A percentile compares a stretch with the other conserved stretches of the same genome.
These are phyloP conservation scores for Priceomyces carsonii DNA, from an alignment of 805 yeast species.

Conservation along the genomic window DNA sequence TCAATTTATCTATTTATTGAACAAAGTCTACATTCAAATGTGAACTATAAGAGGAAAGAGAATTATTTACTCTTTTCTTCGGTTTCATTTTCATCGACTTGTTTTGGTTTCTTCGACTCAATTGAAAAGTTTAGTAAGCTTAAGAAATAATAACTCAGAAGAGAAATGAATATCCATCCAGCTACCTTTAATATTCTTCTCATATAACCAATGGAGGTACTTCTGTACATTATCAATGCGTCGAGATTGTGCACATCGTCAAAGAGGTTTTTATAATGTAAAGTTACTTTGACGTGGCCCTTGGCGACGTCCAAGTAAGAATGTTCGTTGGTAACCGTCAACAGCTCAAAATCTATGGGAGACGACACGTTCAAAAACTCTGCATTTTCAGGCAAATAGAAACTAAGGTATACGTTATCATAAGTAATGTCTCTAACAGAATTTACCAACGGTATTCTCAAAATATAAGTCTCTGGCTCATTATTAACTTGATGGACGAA, in stretches of 20 bases:
- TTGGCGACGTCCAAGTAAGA: conserved; percentile 71
- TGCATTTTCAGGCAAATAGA: conserved; percentile 90
- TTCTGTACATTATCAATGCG: conserved; percentile 63
- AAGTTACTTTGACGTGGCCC: conserved; percentile 76
- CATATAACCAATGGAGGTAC: conserved; percentile 51
- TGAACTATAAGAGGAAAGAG: conserved; percentile 1
- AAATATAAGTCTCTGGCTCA: conserved; percentile 51
- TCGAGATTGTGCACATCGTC: conserved; percentile 64
- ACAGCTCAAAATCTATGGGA: conserved; percentile 46
- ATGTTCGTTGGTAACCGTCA: conserved; percentile 36
- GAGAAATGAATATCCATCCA: conserved; percentile 58
- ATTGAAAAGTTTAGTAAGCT: conserved; percentile 36
- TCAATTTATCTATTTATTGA: not conserved
- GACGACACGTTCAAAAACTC: conserved; percentile 54
- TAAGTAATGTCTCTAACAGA: conserved; percentile 74
- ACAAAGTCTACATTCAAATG: not conserved
- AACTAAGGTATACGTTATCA: conserved; percentile 55
- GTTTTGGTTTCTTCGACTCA: conserved; percentile 9
- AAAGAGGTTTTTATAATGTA: conserved; percentile 60
- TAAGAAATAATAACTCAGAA: conserved; percentile 53
- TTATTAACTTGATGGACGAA: conserved; percentile 46
- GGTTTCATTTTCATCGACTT: too few relatives aligned
- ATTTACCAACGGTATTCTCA: conserved; percentile 69
- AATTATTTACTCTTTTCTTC: not conserved
- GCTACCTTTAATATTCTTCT: conserved; percentile 70